Evolutionary conservation across 2,329 filamentous ascomycete species (phyloP).

Genomic region (Cladophialophora yegresii): DNA sequence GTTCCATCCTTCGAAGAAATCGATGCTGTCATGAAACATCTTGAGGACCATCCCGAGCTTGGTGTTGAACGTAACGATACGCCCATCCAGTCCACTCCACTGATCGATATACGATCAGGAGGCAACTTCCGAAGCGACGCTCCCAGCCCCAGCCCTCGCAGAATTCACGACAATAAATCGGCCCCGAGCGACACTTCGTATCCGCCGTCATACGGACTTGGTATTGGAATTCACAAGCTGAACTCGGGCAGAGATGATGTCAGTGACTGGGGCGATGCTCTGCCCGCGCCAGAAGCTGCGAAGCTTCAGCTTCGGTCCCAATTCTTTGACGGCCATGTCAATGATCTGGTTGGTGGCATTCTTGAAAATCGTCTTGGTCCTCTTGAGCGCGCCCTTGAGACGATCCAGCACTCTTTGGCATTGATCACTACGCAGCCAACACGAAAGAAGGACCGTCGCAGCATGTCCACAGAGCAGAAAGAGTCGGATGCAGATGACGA

Average conservation of each 20-base stretch:
- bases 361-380: slow-evolving; percentile 76
- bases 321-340: slow-evolving; percentile 90
- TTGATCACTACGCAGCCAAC: slow-evolving; percentile 60
- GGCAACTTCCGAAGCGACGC: slow-evolving; percentile 66
- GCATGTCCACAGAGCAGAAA: slow-evolving; percentile 65
- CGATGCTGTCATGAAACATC: slow-evolving; percentile 85
- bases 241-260: slow-evolving; percentile 53
- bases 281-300: slow-evolving; percentile 78
- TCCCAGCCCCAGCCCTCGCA: slow-evolving; percentile 70
- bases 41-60: slow-evolving; percentile 73
- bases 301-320: slow-evolving; percentile 78
- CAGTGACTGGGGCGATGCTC: slow-evolving; percentile 90
- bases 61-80: slow-evolving; percentile 66
- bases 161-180: slow-evolving; percentile 43
- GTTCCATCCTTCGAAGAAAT: slow-evolving; percentile 63
- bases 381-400: slow-evolving; percentile 74
- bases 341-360: slow-evolving; percentile 77
- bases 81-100: slow-evolving; percentile 51
- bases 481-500: slow-evolving; percentile 95
- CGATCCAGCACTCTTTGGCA: slow-evolving; percentile 70
- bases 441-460: slow-evolving; percentile 62
- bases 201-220: slow-evolving; percentile 65
- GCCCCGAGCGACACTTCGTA: slow-evolving; percentile 43
- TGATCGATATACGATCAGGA: slow-evolving; percentile 47
- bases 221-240: slow-evolving; percentile 62